Evolutionary conservation across 192 early-diverging fungal species (phyloP).

Genomic region (Mortierella claussenii): DNA sequence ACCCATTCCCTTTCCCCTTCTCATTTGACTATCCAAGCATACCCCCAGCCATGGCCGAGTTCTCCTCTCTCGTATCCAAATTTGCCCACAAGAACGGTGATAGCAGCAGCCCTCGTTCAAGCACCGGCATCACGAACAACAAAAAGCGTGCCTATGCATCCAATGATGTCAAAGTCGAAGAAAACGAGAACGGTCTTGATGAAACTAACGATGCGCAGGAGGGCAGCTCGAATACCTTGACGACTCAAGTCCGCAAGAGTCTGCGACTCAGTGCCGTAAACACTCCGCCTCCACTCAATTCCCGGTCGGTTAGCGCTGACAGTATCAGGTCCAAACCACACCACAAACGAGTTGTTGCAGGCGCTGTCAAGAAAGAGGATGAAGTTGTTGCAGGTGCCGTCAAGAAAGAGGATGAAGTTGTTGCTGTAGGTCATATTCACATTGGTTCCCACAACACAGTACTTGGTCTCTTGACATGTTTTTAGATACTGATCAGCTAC

Average conservation of each 20-base stretch:
- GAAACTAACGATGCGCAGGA: not conserved
- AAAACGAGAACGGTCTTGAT: not conserved
- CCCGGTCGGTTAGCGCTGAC: conserved; percentile 24
- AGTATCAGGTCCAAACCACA: conserved; percentile 41
- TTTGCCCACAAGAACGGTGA: conserved; percentile 28
- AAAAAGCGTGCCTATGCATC: conserved; percentile 23
- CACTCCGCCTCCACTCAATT: not conserved
- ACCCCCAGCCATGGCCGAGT: conserved; percentile 17
- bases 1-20: not conserved
- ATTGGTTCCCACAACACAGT: no score
- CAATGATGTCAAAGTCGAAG: not conserved
- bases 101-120: not conserved
- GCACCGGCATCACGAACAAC: not conserved
- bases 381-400: no score
- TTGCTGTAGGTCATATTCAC: no score
- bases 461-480: no score
- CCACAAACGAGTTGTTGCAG: conserved; percentile 8
- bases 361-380: no score
- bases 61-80: conserved; percentile 30
- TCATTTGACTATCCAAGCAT: not conserved
- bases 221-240: not conserved
- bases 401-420: no score
- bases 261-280: conserved; percentile 10
- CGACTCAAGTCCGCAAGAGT: conserved; percentile 33
- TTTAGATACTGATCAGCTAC: no score